A percentile compares a stretch with the other conserved stretches of the same genome.
Evolutionary conservation across 1,284 basidiomycete species (phyloP).

Genomic region (Puccinia brachypodii): DNA sequence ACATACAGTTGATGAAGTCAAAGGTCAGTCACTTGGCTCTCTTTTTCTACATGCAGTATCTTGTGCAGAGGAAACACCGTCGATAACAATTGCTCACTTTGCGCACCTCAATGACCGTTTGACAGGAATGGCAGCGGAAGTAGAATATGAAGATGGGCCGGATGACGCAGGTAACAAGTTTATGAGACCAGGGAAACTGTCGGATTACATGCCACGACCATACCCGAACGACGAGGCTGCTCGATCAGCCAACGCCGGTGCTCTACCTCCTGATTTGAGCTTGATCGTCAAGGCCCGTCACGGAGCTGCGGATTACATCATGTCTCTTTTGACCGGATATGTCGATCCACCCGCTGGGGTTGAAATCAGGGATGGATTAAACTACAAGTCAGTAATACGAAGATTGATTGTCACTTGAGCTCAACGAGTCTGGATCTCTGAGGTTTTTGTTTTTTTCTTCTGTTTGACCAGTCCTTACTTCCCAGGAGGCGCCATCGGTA

Average conservation of each 20-base stretch:
- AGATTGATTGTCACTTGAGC: background rate
- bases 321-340: conserved; percentile 95
- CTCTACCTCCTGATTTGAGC: conserved; percentile 93
- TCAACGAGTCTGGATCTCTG: conserved; percentile 47
- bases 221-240: conserved; percentile 99
- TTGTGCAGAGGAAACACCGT: background rate
- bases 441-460: background rate
- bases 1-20: conserved; percentile 88
- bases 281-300: conserved; percentile 98
- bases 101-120: background rate
- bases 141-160: conserved; percentile 96
- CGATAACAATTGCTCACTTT: background rate
- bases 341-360: conserved; percentile 95
- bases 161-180: conserved; percentile 97
- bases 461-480: conserved; percentile 65
- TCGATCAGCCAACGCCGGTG: conserved; percentile 88
- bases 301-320: conserved; percentile 96
- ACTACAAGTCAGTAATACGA: conserved; percentile 74
- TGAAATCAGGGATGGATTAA: conserved; percentile 92
- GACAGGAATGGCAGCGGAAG: conserved; percentile 83
- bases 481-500: conserved; percentile 95
- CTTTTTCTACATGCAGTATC: background rate
- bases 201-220: conserved; percentile 93
- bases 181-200: conserved; percentile 91
- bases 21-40: conserved; percentile 56